phyloP scores from a whole-genome alignment of 805 yeast species.

The Candida maris region DNA sequence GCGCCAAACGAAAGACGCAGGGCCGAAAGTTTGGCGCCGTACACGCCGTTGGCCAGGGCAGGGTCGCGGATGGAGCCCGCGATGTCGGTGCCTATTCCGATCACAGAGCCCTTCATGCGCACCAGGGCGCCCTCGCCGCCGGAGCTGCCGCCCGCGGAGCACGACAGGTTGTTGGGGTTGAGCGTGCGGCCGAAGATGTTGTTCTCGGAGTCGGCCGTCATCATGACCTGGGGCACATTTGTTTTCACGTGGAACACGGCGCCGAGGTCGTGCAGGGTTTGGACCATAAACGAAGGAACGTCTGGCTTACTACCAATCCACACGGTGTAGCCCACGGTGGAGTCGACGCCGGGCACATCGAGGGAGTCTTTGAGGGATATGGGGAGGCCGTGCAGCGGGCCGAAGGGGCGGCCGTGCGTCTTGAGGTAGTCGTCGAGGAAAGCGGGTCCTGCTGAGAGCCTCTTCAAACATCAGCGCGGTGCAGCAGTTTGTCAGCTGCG shows the following conservation, averaged over 20 bases:
- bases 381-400: conserved; percentile 26
- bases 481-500: conserved; percentile 23
- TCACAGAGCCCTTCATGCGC: conserved; percentile 48
- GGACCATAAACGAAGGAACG: conserved; percentile 17
- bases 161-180: conserved; percentile 46
- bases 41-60: conserved; percentile 33
- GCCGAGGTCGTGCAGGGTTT: conserved; percentile 12
- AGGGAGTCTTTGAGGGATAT: conserved; percentile 53
- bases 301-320: conserved; percentile 7
- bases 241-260: conserved; percentile 47
- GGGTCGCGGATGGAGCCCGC: conserved; percentile 61
- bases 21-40: background rate
- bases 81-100: conserved; percentile 60
- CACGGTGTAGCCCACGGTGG: conserved; percentile 16
- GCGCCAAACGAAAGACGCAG: background rate
- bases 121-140: conserved; percentile 60
- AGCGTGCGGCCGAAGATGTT: conserved; percentile 47
- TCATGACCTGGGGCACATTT: conserved; percentile 49
- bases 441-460: conserved; percentile 9
- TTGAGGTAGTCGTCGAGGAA: conserved; percentile 15
- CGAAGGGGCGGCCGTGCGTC: conserved; percentile 14
- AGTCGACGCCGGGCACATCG: conserved; percentile 35
- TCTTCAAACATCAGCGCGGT: conserved; percentile 23
- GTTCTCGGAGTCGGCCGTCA: conserved; percentile 52
- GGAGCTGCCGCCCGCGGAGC: conserved; percentile 58